Base-by-base conservation (phyloP, 768 basidiomycete genomes). In the Auriscalpium microsporum region DNA sequence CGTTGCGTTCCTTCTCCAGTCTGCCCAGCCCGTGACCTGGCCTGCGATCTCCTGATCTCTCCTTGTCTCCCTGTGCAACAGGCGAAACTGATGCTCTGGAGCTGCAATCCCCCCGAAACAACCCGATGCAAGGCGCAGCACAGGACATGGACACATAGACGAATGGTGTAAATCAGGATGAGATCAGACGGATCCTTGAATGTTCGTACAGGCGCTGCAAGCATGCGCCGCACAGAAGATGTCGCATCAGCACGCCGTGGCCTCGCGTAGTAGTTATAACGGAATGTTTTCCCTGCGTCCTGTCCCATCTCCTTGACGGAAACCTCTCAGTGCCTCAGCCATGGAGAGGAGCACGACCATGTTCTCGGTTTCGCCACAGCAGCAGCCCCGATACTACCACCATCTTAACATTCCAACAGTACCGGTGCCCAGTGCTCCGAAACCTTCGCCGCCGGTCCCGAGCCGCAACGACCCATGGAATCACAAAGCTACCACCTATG, bases 401-500 rank as follows among this genome's bases (percentile, higher is more conserved):
- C 52, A 48, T 9, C 48, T 44, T 40, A 58, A 58, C 40, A 42
- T 49, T 53, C 51, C 33, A 40, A 52, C 23, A 51, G 34, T n/a
- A 37, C 52, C 23, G 48, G 34, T n/a, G 38, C 52, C 37, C 52
- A 53, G 38, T 34, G 56, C 14, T 21, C 47, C 33, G 51, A 48
- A 13, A 55, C 55, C 50, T 49, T 38, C 16, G 55, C 51, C 11
- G 42, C 56, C 4, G 35, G 34, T 8, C 28, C 48, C 3, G 17
- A 34, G 47, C 4, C 34, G 28, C 16, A 16, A 38, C 46, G 58
- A 65, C 17, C 60, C 60, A 4, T 68, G 70, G 66, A 62, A 66
- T 57, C 68, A 67, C 46, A 62, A 65, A 52, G 61, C 67, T 19
- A 62, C 70, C 57, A 64, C 61, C 21, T 67, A 66, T 54, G 63